These are phyloP conservation scores for Magnaporthiopsis poae DNA, from an alignment of 2,329 filamentous ascomycete species.

Conservation along the genomic window DNA sequence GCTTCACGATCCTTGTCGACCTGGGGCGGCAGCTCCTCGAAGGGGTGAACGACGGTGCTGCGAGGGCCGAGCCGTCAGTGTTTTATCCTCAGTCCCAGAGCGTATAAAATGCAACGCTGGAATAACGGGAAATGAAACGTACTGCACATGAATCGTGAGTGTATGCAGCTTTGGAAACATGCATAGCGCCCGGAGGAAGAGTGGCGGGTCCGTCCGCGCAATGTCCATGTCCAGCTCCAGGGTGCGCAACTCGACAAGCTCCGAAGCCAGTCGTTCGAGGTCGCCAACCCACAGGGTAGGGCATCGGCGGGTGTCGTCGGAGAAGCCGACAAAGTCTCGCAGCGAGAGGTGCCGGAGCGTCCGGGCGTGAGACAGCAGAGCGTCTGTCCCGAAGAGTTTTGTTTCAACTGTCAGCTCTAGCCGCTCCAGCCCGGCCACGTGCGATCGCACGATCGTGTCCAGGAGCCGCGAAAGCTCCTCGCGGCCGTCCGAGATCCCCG, in stretches of 20 bases:
- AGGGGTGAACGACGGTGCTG: constrained; percentile 26
- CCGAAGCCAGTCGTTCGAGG: constrained; percentile 23
- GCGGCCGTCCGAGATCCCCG: constrained; percentile 27
- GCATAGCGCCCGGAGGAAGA: constrained; percentile 30
- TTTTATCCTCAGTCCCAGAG: too few species aligned
- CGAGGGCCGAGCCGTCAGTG: background rate
- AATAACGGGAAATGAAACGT: background rate
- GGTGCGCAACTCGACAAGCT: constrained; percentile 24
- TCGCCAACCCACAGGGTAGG: constrained; percentile 30
- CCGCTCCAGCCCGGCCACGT: constrained; percentile 26
- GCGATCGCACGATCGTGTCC: constrained; percentile 27
- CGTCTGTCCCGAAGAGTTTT: constrained; percentile 29
- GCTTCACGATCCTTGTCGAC: constrained; percentile 29
- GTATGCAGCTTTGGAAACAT: constrained; percentile 29
- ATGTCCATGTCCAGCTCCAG: constrained; percentile 40
- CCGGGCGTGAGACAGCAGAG: constrained; percentile 27
- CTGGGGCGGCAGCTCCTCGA: constrained; percentile 18
- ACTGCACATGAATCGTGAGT: constrained; percentile 34
- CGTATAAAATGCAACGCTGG: background rate
- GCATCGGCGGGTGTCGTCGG: constrained; percentile 30
- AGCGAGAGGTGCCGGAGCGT: constrained; percentile 31
- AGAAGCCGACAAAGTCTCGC: constrained; percentile 36
- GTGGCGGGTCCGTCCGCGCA: constrained; percentile 20
- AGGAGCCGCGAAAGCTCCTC: constrained; percentile 30
- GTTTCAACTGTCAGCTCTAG: constrained; percentile 34